Base-by-base conservation (phyloP, 2,329 filamentous ascomycete species). In the Chaetomiaceae sp. region DNA sequence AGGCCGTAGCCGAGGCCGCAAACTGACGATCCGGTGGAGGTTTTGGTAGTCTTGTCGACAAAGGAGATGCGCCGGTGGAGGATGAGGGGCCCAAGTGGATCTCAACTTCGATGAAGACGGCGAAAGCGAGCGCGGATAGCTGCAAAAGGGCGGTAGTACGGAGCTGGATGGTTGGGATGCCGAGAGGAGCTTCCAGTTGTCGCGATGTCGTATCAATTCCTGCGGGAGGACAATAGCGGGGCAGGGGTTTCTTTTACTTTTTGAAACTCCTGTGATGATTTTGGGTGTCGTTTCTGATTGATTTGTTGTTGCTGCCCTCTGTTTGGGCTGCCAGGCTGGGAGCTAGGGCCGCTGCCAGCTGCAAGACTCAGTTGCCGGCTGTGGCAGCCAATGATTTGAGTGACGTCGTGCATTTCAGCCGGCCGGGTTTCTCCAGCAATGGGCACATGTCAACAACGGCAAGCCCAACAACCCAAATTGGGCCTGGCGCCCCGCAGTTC, bases 381-480 rank as follows among this genome's bases (percentile, higher is more conserved):
- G 47, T 31, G 31, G 27, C 33, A 27, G 25, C 42, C 47, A 55
- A 51, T 54, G 48, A 42, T 14, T n/a, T 22, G 9, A 47, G 54
- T 61, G 59, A 61, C 61, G 59, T 61, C 54, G 58, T 54, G 20
- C 49, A n/a, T 14, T 31, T 20, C 17, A 36, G 7, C 12, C 11
- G 19, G 22, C 14, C 14, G 51, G 39, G 61, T 63, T 63, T 57
- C 61, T 63, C 23, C 48, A 55, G 61, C 59, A 63, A 63, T 63
- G 56, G 59, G 56, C 53, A 54, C 56, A 61, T 57, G 58, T 59
- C 59, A 61, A 60, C 61, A n/a, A n/a, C n/a, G n/a, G n/a, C n/a
- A 63, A 49, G 49, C 38, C 43, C 44, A 40, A 19, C 22, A 42
- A 39, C n/a, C 51, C 56, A 51, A 51, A 57, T 50, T 37, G 38